These are phyloP conservation scores for Symbiodinium pilosum DNA, from an alignment of 73 alveolate genomes.

Conservation along the genomic window DNA sequence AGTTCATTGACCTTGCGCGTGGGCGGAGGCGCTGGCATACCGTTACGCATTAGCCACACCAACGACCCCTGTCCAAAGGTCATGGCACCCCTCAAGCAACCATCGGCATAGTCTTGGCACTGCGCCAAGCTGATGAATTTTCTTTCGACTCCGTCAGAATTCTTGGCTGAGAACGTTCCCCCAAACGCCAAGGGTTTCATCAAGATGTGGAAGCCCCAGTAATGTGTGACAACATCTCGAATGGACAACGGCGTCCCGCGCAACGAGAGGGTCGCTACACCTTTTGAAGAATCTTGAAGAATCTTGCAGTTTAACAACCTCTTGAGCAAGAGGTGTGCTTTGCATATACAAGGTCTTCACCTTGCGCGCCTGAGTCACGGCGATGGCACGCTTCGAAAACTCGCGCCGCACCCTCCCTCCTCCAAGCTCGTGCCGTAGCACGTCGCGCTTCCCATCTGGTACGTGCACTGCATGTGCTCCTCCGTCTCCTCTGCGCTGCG, in stretches of 20 bases:
- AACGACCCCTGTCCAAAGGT: neutral
- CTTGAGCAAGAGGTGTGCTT: neutral
- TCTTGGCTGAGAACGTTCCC: neutral
- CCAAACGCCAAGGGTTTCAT: neutral
- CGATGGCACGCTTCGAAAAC: neutral
- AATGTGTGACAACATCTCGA: neutral
- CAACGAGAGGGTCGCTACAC: neutral
- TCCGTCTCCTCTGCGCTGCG: too few species aligned
- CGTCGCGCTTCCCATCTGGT: too few species aligned
- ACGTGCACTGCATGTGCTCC: too few species aligned
- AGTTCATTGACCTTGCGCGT: neutral
- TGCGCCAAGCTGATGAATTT: neutral
- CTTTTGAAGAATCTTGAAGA: neutral
- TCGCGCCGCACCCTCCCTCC: neutral
- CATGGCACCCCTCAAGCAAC: neutral
- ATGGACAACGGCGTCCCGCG: neutral
- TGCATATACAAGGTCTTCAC: too few species aligned
- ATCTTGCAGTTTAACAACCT: neutral
- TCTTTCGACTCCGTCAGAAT: neutral
- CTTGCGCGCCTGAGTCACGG: neutral
- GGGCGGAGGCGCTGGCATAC: neutral
- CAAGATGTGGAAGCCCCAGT: neutral
- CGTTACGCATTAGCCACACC: neutral
- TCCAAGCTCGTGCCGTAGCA: neutral
- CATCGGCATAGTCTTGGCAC: neutral